Conservation (phyloP, 345 rosid species). For the Laguncularia racemosa region DNA sequence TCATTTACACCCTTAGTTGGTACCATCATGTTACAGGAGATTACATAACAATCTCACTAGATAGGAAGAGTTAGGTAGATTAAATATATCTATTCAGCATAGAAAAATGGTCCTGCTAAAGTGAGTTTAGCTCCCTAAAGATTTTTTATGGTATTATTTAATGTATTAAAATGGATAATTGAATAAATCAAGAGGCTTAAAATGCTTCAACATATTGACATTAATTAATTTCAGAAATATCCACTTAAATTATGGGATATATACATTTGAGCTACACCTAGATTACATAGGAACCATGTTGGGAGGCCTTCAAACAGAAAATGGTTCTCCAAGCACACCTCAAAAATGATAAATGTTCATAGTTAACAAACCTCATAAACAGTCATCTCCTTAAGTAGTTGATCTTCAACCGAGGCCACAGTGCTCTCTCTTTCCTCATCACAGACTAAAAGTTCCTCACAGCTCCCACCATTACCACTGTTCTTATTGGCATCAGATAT, state of each 20-base stretch:
- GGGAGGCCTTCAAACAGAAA: no score
- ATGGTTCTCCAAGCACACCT: no score
- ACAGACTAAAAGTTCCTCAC: slow-evolving; percentile 57
- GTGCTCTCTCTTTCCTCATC: slow-evolving; percentile 80
- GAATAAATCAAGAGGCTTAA: no score
- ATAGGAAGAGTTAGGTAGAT: not conserved
- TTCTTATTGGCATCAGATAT: slow-evolving; percentile 49
- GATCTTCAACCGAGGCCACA: slow-evolving; percentile 81
- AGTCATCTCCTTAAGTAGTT: slow-evolving; percentile 84
- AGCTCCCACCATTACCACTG: slow-evolving; percentile 30
- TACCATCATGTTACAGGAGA: no score
- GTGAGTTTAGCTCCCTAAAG: not conserved
- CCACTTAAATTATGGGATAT: no score
- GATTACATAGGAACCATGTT: no score
- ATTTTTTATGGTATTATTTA: no score
- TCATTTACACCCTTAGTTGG: not conserved
- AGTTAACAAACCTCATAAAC: slow-evolving; percentile 64
- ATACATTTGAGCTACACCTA: no score
- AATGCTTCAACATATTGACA: no score
- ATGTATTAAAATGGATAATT: no score
- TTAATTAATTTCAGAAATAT: no score
- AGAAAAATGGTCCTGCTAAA: not conserved
- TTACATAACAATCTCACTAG: no score
- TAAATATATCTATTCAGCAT: not conserved
- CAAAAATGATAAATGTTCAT: not conserved